phyloP scores from a whole-genome alignment of 139 green algal species.

The Ostreobium quekettii region DNA sequence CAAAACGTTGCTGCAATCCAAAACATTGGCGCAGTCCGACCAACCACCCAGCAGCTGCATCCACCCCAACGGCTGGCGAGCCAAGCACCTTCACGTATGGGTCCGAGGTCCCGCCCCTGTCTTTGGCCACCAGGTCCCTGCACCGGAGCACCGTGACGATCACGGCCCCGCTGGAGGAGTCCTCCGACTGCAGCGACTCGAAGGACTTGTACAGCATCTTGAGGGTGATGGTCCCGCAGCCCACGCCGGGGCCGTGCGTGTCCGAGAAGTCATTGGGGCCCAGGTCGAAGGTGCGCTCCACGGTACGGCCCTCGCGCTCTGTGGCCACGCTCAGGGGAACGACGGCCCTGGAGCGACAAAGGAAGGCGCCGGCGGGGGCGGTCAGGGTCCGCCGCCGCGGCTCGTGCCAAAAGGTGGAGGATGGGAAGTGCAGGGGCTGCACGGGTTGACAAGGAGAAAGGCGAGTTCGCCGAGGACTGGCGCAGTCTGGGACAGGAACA shows the following conservation, averaged over 20 bases:
- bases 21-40: too few species aligned
- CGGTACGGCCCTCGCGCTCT: neutral
- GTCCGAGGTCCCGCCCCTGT: conserved; percentile 9
- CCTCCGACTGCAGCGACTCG: neutral
- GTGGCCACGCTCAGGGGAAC: neutral
- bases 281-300: conserved; percentile 6
- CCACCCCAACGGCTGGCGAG: too few species aligned
- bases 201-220: conserved; percentile 16
- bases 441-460: too few species aligned
- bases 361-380: neutral
- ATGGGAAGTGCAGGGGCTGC: too few species aligned
- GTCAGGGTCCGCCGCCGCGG: too few species aligned
- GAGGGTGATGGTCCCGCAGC: neutral
- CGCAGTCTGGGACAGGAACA: too few species aligned
- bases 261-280: neutral
- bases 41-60: too few species aligned
- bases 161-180: neutral
- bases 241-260: neutral
- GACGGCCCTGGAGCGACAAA: neutral
- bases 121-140: conserved; percentile 12
- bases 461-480: too few species aligned
- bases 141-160: conserved; percentile 8
- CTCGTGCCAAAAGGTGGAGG: too few species aligned
- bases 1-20: too few species aligned
- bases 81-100: conserved; percentile 18